Evolutionary conservation across 2,329 filamentous ascomycete genomes (phyloP).

Genomic region (Nothophaeocryptopus gaeumannii): DNA sequence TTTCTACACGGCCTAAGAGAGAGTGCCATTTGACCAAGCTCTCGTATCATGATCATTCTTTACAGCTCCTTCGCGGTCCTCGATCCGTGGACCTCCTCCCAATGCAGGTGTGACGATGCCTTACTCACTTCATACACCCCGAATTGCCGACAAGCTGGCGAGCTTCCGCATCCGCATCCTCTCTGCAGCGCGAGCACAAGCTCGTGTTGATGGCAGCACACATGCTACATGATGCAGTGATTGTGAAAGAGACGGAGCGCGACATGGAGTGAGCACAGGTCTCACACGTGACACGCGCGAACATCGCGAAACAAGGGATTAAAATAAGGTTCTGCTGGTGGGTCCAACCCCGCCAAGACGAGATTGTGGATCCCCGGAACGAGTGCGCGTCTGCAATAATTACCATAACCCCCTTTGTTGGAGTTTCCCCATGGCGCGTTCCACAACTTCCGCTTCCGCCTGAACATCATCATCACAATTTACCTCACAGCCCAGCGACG

Average conservation of each 20-base stretch:
- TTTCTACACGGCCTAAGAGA: too few species aligned
- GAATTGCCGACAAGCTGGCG: neutral
- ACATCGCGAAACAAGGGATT: neutral
- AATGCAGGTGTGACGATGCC: too few species aligned
- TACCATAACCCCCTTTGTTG: neutral
- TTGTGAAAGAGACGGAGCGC: too few species aligned
- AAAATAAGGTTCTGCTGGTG: conserved; percentile 2
- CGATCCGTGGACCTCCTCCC: too few species aligned
- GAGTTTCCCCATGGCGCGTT: conserved; percentile 8
- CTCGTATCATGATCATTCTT: too few species aligned
- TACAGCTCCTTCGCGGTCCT: too few species aligned
- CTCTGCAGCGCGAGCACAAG: neutral
- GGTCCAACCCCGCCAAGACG: conserved; percentile 5
- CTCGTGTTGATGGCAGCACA: too few species aligned
- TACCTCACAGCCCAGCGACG: neutral
- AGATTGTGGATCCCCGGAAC: too few species aligned
- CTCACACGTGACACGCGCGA: neutral
- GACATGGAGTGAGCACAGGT: neutral
- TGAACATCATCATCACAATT: neutral
- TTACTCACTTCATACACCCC: too few species aligned
- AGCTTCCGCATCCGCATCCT: neutral
- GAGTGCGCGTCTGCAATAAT: neutral
- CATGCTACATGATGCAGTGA: too few species aligned
- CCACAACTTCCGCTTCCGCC: neutral
- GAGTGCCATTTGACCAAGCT: too few species aligned